These are phyloP conservation scores for Fraxinus quadrangulata DNA, from an alignment of 257 asterid genomes.

Conservation along the genomic window DNA sequence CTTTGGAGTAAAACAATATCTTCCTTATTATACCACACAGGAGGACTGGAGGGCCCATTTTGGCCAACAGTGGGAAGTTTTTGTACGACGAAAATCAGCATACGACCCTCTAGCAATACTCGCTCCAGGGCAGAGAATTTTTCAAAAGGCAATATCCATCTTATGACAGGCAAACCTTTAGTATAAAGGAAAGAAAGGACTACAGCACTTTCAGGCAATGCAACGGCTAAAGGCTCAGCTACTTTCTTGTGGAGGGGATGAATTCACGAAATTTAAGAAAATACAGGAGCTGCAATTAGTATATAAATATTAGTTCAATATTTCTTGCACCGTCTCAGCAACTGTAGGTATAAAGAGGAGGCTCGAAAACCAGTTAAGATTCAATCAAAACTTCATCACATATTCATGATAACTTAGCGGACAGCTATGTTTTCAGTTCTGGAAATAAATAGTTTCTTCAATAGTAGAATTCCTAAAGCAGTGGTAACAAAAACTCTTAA, in stretches of 20 bases:
- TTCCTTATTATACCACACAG: slow-evolving; percentile 65
- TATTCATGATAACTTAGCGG: background rate
- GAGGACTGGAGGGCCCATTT: slow-evolving; percentile 81
- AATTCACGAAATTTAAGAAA: slow-evolving; percentile 3
- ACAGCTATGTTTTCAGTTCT: background rate
- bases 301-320: slow-evolving; percentile 40
- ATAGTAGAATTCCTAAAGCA: background rate
- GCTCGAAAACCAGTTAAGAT: slow-evolving; percentile 20
- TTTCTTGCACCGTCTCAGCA: slow-evolving; percentile 38
- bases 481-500: background rate
- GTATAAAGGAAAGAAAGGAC: slow-evolving; percentile 3
- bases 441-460: background rate
- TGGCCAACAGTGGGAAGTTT: slow-evolving; percentile 72
- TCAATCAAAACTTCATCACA: slow-evolving; percentile 21
- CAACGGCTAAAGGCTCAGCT: slow-evolving; percentile 17
- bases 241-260: background rate
- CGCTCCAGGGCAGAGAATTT: slow-evolving; percentile 92
- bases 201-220: slow-evolving; percentile 21
- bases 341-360: slow-evolving; percentile 41
- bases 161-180: slow-evolving; percentile 43
- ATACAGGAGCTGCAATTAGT: slow-evolving; percentile 18
- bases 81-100: slow-evolving; percentile 65
- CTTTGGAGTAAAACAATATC: slow-evolving; percentile 80
- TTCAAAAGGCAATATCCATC: slow-evolving; percentile 57
- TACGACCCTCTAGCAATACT: slow-evolving; percentile 89